These are phyloP conservation scores for Cucurbita ficifolia DNA, from an alignment of 306 rosid genomes.

Conservation along the genomic window DNA sequence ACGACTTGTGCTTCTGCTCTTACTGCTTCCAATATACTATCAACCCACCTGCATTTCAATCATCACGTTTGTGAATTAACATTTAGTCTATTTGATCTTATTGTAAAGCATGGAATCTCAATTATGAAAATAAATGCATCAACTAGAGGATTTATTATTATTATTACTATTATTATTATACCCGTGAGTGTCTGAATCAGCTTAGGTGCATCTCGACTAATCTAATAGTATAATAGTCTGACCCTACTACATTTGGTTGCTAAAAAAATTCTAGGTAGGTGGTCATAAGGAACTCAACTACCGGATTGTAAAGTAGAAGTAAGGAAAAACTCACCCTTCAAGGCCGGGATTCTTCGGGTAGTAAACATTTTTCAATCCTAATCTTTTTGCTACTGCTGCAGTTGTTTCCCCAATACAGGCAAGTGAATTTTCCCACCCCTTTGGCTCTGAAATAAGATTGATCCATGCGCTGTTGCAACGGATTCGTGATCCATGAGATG, in stretches of 20 bases:
- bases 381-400: slow-evolving; percentile 53
- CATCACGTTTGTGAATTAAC: not conserved
- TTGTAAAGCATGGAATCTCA: not conserved
- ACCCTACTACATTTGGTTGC: too few relatives aligned
- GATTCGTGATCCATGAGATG: slow-evolving; percentile 10
- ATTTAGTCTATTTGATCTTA: not conserved
- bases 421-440: slow-evolving; percentile 49
- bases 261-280: too few relatives aligned
- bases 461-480: slow-evolving; percentile 68
- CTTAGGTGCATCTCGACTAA: too few relatives aligned
- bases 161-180: too few relatives aligned
- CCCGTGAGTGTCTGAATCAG: too few relatives aligned
- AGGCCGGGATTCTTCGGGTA: slow-evolving; percentile 70
- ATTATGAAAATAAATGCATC: not conserved
- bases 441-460: slow-evolving; percentile 40
- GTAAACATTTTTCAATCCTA: slow-evolving; percentile 72
- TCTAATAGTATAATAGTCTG: too few relatives aligned
- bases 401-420: slow-evolving; percentile 99
- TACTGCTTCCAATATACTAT: slow-evolving; percentile 72
- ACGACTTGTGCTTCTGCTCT: slow-evolving; percentile 19
- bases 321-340: slow-evolving; percentile 67
- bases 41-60: slow-evolving; percentile 56
- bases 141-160: not conserved
- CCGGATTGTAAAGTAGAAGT: not conserved
- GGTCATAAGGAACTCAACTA: not conserved